Percentiles rank a stretch among this genome's conserved stretches.
These are phyloP conservation scores for Aspergillus pseudoglaucus DNA, from an alignment of 2,329 filamentous ascomycete genomes.

Conservation along the genomic window DNA sequence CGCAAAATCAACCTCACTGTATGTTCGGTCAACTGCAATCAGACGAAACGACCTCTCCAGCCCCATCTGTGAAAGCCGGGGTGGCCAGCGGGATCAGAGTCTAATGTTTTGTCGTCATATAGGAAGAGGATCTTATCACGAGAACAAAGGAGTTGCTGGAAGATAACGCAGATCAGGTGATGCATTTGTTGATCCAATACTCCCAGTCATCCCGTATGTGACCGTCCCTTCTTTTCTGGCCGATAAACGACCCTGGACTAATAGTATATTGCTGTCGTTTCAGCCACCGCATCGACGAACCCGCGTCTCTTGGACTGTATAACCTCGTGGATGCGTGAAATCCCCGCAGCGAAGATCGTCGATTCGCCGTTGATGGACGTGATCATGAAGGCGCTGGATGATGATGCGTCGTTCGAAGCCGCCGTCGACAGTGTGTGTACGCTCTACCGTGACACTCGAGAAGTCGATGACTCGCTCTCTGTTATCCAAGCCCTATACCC, in stretches of 20 bases:
- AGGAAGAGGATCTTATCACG: slow-evolving; percentile 89
- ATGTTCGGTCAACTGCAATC: slow-evolving; percentile 59
- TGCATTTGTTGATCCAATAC: slow-evolving; percentile 82
- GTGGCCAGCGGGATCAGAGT: slow-evolving; percentile 24
- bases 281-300: slow-evolving; percentile 72
- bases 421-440: slow-evolving; percentile 89
- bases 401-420: slow-evolving; percentile 73
- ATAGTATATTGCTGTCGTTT: slow-evolving; percentile 14
- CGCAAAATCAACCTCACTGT: slow-evolving; percentile 99
- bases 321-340: slow-evolving; percentile 92
- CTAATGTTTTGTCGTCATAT: slow-evolving; percentile 45
- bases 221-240: not conserved
- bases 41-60: slow-evolving; percentile 3
- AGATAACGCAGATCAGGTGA: slow-evolving; percentile 82
- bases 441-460: slow-evolving; percentile 83
- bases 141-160: slow-evolving; percentile 85
- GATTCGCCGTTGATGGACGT: slow-evolving; percentile 77
- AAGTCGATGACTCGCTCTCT: slow-evolving; percentile 82
- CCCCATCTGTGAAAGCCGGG: slow-evolving; percentile 2
- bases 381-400: slow-evolving; percentile 68
- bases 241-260: slow-evolving; percentile 5
- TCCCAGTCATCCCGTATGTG: slow-evolving; percentile 75
- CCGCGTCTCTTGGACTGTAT: slow-evolving; percentile 91
- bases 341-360: slow-evolving; percentile 75
- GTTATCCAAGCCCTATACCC: slow-evolving; percentile 80